These are phyloP conservation scores for Gomphus bonarii DNA, from an alignment of 1,284 basidiomycete genomes.

Conservation along the genomic window DNA sequence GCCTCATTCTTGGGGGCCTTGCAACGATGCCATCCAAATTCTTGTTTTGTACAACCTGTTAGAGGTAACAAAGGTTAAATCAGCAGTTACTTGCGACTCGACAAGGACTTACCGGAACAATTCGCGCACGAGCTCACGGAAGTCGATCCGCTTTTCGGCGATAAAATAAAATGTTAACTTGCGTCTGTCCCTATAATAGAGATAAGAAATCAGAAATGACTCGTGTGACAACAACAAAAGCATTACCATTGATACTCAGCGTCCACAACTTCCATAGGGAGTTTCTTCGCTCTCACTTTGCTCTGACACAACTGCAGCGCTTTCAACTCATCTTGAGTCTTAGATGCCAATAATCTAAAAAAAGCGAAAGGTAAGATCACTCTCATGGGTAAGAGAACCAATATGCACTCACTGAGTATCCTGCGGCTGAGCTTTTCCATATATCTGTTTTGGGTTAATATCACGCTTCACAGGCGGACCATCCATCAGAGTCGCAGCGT, in stretches of 20 bases:
- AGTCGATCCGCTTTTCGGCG: conserved; percentile 93
- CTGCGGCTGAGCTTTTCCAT: conserved; percentile 78
- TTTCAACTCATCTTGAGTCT: conserved; percentile 86
- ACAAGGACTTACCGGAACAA: conserved; percentile 57
- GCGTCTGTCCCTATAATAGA: conserved; percentile 70
- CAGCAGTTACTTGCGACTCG: neutral
- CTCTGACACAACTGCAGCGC: conserved; percentile 85
- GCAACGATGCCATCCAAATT: conserved; percentile 67
- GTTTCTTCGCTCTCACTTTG: conserved; percentile 84
- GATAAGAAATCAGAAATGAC: neutral
- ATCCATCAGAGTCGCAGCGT: conserved; percentile 27
- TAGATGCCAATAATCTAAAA: conserved; percentile 59
- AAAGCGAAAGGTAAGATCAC: conserved; percentile 6
- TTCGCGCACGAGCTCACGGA: conserved; percentile 90
- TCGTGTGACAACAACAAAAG: neutral
- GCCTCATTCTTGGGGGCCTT: conserved; percentile 9
- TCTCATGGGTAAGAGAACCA: neutral
- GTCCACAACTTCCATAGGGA: conserved; percentile 97
- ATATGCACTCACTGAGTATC: conserved; percentile 67
- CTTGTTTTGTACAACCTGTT: conserved; percentile 65
- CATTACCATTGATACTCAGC: conserved; percentile 92
- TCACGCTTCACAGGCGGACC: conserved; percentile 67
- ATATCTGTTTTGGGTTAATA: conserved; percentile 94
- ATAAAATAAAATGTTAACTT: conserved; percentile 98
- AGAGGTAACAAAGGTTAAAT: neutral